phyloP scores from a whole-genome alignment of 257 asterid genomes.

The Nicotiana tabacum region DNA sequence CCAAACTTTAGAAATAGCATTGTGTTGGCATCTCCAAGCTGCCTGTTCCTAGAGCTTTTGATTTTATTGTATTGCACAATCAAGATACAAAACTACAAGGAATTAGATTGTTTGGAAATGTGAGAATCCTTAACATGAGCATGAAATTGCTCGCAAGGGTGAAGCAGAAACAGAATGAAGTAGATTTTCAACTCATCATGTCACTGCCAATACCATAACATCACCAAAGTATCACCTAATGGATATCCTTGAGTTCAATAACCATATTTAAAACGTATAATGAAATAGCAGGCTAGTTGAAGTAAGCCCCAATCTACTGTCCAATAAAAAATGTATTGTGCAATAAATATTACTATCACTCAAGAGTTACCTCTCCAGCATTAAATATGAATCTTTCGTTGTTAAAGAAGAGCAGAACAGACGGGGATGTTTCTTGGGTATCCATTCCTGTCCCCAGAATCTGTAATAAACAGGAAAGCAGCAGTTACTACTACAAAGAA shows the following conservation, averaged over 20 bases:
- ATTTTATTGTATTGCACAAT: background rate
- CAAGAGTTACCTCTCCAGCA: conserved; percentile 75
- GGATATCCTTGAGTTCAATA: too few species aligned
- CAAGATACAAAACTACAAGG: background rate
- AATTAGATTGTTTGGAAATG: background rate
- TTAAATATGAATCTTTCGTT: conserved; percentile 87
- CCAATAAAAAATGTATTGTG: background rate
- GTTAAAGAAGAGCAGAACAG: conserved; percentile 86
- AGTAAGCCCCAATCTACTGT: background rate
- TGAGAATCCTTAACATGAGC: background rate
- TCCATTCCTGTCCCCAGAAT: conserved; percentile 99
- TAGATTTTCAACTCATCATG: background rate
- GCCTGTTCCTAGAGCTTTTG: background rate
- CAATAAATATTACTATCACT: background rate
- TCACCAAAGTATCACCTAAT: background rate
- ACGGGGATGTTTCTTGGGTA: conserved; percentile 92
- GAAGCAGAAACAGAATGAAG: background rate
- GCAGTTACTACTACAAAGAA: background rate
- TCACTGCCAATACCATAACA: background rate
- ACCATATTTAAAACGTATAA: too few species aligned
- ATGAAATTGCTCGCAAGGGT: background rate
- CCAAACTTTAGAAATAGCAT: background rate
- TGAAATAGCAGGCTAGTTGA: too few species aligned
- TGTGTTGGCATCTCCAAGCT: background rate
- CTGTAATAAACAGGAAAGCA: conserved; percentile 32